Evolutionary conservation across 2,329 filamentous ascomycete species (phyloP), one percentile per base, ranked within the genome.

Genomic region (Hirsutella rhossiliensis): DNA sequence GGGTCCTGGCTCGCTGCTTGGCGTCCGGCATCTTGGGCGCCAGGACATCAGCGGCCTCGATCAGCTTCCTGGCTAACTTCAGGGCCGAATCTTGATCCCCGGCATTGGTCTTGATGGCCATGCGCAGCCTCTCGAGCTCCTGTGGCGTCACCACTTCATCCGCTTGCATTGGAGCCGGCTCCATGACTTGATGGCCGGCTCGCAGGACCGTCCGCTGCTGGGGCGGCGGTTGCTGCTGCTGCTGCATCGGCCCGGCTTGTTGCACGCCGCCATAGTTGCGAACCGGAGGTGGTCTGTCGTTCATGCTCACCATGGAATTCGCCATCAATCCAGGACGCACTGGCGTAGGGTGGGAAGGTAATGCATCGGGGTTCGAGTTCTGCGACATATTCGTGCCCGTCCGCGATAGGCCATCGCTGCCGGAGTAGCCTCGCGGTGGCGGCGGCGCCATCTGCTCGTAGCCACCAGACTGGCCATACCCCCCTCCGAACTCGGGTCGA

Each of bases 1-100:
- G 82, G 2, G 81, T 72, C 54, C 92, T 87, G 9, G 78, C 74
- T 20, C 83, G 79, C 9, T 80, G 76, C 54, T 82, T 82, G 32
- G 88, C 82, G 52, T 87, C 85, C 0, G 76, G 70, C 11, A 80
- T 62, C 13, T 65, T 65, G 2, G 75, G 68, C 3, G 87, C 78
- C 1, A 98, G 73, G 5, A 85, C 78, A 12, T 81, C 80, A 1
- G 87, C 79, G 2, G 90, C 92, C 64, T 96, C 88, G 1, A 94
- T 80, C 5, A 96, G 69, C 54, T 84, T 87, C 65, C 89, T 90
- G 1, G 86, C 88, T 17, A 95, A 71, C 11, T 71, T 68, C 45
- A 98, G 68, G 13, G 85, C 82, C 3, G 79, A 74, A 40, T 75
- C 75, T 48, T 84, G 76, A 52, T 96, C 87, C 28, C 73, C 72